Evolutionary conservation across 2,329 filamentous ascomycete species (phyloP).

Genomic region (Juglanconis sp.): DNA sequence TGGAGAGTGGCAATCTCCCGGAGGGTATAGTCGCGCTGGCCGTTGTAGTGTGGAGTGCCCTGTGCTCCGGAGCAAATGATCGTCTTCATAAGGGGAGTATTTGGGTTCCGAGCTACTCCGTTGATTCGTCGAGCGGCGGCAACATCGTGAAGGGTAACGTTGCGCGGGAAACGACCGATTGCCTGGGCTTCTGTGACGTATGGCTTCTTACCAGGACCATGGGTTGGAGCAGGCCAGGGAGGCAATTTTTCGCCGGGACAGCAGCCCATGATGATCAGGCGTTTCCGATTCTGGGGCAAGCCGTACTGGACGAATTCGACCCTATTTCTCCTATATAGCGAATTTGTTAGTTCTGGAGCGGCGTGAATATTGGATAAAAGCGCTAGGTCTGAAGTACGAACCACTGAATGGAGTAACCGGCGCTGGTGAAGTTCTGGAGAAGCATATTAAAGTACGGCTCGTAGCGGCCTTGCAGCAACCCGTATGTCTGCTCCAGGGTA

Average conservation of each 20-base stretch:
- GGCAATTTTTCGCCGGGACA: conserved; percentile 71
- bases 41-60: conserved; percentile 61
- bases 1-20: conserved; percentile 70
- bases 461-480: conserved; percentile 54
- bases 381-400: not conserved
- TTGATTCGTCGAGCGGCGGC: conserved; percentile 19
- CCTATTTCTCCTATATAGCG: conserved; percentile 34
- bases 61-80: conserved; percentile 63
- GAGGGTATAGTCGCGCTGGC: conserved; percentile 58
- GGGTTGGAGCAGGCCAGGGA: conserved; percentile 59
- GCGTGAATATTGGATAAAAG: not conserved
- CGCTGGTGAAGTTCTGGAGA: conserved; percentile 60
- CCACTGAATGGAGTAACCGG: conserved; percentile 71
- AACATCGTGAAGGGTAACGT: conserved; percentile 37
- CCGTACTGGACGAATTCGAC: conserved; percentile 51
- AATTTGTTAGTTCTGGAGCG: not conserved
- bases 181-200: conserved; percentile 44
- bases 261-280: conserved; percentile 55
- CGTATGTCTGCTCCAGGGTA: conserved; percentile 77
- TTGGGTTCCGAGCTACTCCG: conserved; percentile 39
- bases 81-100: conserved; percentile 47
- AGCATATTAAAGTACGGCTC: conserved; percentile 55
- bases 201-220: conserved; percentile 38
- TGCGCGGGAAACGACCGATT: conserved; percentile 32
- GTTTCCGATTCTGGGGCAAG: conserved; percentile 45